Conservation (phyloP, 116 monocot genomes). For the Trichopus zeylanicus region DNA sequence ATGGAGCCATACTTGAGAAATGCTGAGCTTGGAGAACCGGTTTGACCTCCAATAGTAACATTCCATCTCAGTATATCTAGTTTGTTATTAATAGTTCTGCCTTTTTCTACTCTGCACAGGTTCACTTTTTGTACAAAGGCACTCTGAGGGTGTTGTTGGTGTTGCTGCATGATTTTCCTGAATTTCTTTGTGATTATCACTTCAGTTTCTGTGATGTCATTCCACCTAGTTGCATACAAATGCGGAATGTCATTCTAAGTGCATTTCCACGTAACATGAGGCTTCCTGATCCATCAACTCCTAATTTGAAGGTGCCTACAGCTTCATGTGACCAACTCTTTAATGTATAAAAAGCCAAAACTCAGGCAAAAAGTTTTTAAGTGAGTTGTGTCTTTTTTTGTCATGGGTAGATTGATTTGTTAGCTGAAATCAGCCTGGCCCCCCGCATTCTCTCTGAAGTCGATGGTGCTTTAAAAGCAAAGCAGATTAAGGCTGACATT, state of each 20-base stretch:
- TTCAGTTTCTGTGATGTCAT: constrained; percentile 99
- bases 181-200: constrained; percentile 95
- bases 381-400: constrained; percentile 3
- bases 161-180: constrained; percentile 93
- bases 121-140: constrained; percentile 82
- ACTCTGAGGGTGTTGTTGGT: constrained; percentile 88
- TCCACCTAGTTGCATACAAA: constrained; percentile 89
- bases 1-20: constrained; percentile 86
- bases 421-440: constrained; percentile 72
- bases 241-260: constrained; percentile 98
- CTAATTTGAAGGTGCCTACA: constrained; percentile 73
- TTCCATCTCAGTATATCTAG: no score
- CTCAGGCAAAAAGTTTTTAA: no score
- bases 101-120: constrained; percentile 23
- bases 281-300: constrained; percentile 93
- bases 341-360: no score
- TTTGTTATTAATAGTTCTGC: no score
- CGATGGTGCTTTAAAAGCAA: constrained; percentile 69
- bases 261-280: constrained; percentile 99
- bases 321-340: no score
- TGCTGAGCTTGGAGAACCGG: constrained; percentile 79
- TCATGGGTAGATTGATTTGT: constrained; percentile 71
- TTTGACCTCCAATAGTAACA: no score
- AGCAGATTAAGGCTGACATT: constrained; percentile 71
- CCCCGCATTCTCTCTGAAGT: constrained; percentile 92